Evolutionary conservation across 768 basidiomycete species (phyloP).

Genomic region (Suillus spraguei): DNA sequence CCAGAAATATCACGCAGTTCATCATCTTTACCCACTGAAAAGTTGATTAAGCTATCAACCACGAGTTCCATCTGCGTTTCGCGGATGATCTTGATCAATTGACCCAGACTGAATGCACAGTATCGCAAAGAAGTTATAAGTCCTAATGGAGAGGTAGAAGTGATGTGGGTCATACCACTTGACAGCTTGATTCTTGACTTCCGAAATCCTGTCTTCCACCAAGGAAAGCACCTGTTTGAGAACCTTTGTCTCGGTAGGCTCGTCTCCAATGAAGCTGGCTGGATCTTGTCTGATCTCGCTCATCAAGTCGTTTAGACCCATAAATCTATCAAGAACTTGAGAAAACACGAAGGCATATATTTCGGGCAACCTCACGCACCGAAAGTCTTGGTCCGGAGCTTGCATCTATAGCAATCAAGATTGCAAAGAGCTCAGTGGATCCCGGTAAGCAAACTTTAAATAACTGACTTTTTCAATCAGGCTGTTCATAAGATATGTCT

Average conservation of each 20-base stretch:
- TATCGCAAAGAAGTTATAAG: slow-evolving; percentile 5
- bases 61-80: slow-evolving; percentile 83
- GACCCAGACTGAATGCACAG: slow-evolving; percentile 66
- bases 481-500: slow-evolving; percentile 82
- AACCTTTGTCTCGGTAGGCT: slow-evolving; percentile 81
- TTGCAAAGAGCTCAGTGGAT: slow-evolving; percentile 3
- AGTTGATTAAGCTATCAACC: slow-evolving; percentile 87
- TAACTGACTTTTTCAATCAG: slow-evolving; percentile 73
- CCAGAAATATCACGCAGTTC: slow-evolving; percentile 94
- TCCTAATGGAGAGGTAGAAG: not conserved
- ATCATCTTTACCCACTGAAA: slow-evolving; percentile 86
- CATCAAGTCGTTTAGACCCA: slow-evolving; percentile 96
- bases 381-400: slow-evolving; percentile 88
- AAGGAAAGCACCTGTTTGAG: slow-evolving; percentile 82
- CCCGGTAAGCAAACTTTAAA: slow-evolving; percentile 8
- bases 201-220: slow-evolving; percentile 93
- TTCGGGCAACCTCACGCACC: slow-evolving; percentile 46
- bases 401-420: slow-evolving; percentile 61
- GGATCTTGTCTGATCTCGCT: slow-evolving; percentile 83
- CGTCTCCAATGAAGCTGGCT: slow-evolving; percentile 78
- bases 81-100: slow-evolving; percentile 86
- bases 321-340: slow-evolving; percentile 63
- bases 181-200: slow-evolving; percentile 97
- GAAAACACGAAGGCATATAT: slow-evolving; percentile 22
- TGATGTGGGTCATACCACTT: slow-evolving; percentile 68